Conservation (phyloP, 2,329 filamentous ascomycete species). For the Amauroascus niger region DNA sequence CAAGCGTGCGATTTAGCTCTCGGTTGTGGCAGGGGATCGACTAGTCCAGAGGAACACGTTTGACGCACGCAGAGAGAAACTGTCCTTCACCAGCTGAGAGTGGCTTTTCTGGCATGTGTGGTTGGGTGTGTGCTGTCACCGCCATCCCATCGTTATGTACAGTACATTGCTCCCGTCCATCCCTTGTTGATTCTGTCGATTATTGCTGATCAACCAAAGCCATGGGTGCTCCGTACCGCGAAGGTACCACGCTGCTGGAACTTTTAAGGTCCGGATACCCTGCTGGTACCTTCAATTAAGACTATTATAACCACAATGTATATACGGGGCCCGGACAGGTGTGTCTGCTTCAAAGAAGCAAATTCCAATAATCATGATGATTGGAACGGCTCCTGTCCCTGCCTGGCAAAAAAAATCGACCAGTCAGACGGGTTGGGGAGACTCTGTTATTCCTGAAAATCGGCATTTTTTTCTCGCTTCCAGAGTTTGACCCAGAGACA, state of each 20-base stretch:
- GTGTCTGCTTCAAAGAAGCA: background rate
- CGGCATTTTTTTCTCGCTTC: conserved; percentile 4
- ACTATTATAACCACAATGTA: background rate
- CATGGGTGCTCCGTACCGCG: conserved; percentile 1
- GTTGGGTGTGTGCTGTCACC: too few relatives aligned
- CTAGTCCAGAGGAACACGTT: background rate
- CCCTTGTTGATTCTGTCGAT: too few relatives aligned
- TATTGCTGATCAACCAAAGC: conserved; percentile 2
- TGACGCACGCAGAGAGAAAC: background rate
- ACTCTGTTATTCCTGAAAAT: background rate
- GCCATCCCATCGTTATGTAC: too few relatives aligned
- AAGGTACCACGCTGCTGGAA: conserved; percentile 5
- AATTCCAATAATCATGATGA: background rate
- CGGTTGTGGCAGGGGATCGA: conserved; percentile 2
- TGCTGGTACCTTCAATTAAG: background rate
- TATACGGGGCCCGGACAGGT: background rate
- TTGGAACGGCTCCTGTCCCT: conserved; percentile 7
- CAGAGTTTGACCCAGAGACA: conserved; percentile 6
- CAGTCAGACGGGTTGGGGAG: background rate
- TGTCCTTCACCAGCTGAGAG: background rate
- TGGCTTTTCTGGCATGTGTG: too few relatives aligned
- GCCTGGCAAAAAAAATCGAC: background rate
- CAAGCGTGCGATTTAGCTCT: background rate
- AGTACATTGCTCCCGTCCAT: too few relatives aligned
- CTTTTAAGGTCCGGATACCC: background rate